A percentile compares a stretch with the other conserved stretches of the same genome.
These are phyloP conservation scores for Suhomyces wounanorum DNA, from an alignment of 1,139 yeast genomes.

Conservation along the genomic window DNA sequence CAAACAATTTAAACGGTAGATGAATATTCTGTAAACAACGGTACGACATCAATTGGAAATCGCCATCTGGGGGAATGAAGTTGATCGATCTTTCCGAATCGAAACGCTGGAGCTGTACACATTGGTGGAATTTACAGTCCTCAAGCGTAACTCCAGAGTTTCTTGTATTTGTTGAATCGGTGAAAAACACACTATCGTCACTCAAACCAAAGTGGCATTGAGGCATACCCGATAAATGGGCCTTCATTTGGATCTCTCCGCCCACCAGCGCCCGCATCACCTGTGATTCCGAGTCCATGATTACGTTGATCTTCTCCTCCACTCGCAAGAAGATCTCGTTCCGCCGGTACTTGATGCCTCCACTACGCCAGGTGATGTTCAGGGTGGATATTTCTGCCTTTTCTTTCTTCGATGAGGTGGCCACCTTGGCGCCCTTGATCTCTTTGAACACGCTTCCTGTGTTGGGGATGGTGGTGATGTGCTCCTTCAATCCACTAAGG, in stretches of 20 bases:
- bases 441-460: conserved; percentile 28
- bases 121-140: conserved; percentile 87
- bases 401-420: conserved; percentile 3
- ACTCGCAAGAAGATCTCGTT: conserved; percentile 82
- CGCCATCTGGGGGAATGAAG: conserved; percentile 91
- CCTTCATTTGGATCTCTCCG: conserved; percentile 72
- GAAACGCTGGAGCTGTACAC: conserved; percentile 72
- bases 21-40: conserved; percentile 55
- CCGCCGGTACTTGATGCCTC: conserved; percentile 74
- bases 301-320: conserved; percentile 69
- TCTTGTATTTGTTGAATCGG: conserved; percentile 7
- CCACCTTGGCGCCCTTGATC: conserved; percentile 7
- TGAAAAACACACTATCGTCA: conserved; percentile 37
- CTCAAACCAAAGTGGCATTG: conserved; percentile 64
- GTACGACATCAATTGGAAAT: conserved; percentile 83
- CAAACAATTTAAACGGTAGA: conserved; percentile 72
- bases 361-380: conserved; percentile 64
- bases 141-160: conserved; percentile 56
- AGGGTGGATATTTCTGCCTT: conserved; percentile 4
- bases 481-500: conserved; percentile 32
- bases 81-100: conserved; percentile 67
- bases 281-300: conserved; percentile 62
- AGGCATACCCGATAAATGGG: conserved; percentile 78
- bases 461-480: conserved; percentile 25
- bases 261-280: conserved; percentile 72